Base-by-base conservation (phyloP, 768 basidiomycete genomes). In the Leccinum boreale region DNA sequence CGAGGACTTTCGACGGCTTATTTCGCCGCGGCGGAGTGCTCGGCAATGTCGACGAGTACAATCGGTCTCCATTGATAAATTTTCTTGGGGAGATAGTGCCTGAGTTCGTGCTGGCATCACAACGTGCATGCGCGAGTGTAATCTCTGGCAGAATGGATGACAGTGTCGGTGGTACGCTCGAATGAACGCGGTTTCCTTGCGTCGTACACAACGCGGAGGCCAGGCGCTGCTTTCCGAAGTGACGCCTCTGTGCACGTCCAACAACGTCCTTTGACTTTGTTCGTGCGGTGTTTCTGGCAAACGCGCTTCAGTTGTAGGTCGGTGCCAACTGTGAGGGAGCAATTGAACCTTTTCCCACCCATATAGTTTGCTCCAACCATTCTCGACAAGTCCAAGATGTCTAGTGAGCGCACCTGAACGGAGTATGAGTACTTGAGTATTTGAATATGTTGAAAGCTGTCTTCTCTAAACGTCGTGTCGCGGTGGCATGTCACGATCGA, bases 331-430 rank as follows among this genome's bases (percentile, higher is more conserved):
- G 29, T 45, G 29, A 36, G 33, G 39, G 23, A 23, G 44, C 15
- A 56, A 53, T 19, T 70, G 35, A 50, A 85, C 87, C 85, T 78
- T 73, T 82, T 86, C 12, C 87, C 87, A 23, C 87, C 87, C 86
- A 87, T 89, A 60, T 89, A 89, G 63, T 89, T 89, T 29, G 86
- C 87, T 6, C 87, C 87, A 21, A 74, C 73, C 86, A 87, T 86
- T 50, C 24, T 55, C 21, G 47, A 23, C n/a, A 50, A 10, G 23
- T 8, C 26, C 12, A 46, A 39, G 19, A 47, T 24, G 29, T 28
- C 19, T 12, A 62, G 33, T 33, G 3, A n/a, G 9, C 9, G 39
- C n/a, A 42, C 39, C 39, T 42, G 0, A 17, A 42, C 1, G 39
- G 7, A 45, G 45, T 46, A 21, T 10, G 11, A 24, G 15, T 26